A percentile compares a stretch with the other conserved stretches of the same genome.
Conservation (phyloP, 768 basidiomycete species). For the Tylopilus felleus region DNA sequence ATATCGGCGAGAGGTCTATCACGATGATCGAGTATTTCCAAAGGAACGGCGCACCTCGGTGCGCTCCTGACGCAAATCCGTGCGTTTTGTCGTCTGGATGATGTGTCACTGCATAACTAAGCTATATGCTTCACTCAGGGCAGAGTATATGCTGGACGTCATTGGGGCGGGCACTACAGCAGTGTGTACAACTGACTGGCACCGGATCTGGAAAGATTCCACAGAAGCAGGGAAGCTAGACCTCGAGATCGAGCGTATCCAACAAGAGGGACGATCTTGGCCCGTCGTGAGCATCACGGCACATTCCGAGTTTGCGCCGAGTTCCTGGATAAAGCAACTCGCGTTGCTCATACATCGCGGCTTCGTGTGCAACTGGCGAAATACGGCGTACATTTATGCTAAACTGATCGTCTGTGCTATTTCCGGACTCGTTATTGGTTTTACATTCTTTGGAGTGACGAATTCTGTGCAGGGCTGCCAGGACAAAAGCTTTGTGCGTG, state of each 20-base stretch:
- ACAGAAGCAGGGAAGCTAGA: neutral
- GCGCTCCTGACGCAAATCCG: neutral
- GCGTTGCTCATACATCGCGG: neutral
- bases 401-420: neutral
- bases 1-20: conserved; percentile 25
- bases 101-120: neutral
- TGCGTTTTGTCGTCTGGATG: neutral
- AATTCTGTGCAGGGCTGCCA: neutral
- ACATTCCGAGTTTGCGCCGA: neutral
- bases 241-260: neutral
- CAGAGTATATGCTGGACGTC: neutral
- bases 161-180: neutral
- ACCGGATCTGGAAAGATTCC: neutral
- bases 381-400: neutral
- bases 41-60: neutral
- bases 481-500: neutral
- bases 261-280: neutral
- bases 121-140: conserved; percentile 3
- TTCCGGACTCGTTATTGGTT: neutral
- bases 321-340: neutral
- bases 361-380: neutral
- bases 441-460: neutral
- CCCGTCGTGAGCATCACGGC: neutral
- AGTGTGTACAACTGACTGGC: neutral
- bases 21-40: conserved; percentile 22